Conservation (phyloP, 2,329 filamentous ascomycete species). For the Akanthomyces dipterigenus region DNA sequence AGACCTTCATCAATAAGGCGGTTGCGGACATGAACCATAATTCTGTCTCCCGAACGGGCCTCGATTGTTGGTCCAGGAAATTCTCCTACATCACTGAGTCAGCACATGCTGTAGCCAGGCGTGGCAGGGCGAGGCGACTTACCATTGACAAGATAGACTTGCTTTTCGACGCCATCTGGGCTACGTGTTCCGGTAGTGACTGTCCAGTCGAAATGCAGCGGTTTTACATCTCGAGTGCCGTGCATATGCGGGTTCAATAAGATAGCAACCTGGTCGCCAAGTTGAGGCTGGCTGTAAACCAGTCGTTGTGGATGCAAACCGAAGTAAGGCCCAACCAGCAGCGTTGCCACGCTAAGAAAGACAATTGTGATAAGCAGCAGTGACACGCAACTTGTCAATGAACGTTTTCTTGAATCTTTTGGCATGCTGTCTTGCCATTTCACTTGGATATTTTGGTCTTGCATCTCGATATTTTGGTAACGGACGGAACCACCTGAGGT, state of each 20-base stretch:
- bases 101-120: background rate
- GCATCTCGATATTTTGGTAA: background rate
- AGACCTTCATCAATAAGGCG: conserved; percentile 42
- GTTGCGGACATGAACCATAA: conserved; percentile 59
- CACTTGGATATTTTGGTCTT: background rate
- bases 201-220: conserved; percentile 8
- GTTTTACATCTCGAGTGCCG: background rate
- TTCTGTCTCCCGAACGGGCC: conserved; percentile 44
- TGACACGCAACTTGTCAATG: background rate
- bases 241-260: conserved; percentile 3
- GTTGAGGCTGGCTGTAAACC: background rate
- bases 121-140: background rate
- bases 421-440: background rate
- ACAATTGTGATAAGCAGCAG: background rate
- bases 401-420: background rate
- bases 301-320: background rate
- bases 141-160: conserved; percentile 14
- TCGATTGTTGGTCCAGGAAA: conserved; percentile 39
- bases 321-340: background rate
- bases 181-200: conserved; percentile 1
- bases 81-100: conserved; percentile 3
- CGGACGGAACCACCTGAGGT: background rate
- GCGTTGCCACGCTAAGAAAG: background rate
- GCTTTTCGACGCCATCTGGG: conserved; percentile 13
- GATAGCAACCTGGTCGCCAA: conserved; percentile 5